Conservation (phyloP, 306 rosid genomes). For the Betula pendula region DNA sequence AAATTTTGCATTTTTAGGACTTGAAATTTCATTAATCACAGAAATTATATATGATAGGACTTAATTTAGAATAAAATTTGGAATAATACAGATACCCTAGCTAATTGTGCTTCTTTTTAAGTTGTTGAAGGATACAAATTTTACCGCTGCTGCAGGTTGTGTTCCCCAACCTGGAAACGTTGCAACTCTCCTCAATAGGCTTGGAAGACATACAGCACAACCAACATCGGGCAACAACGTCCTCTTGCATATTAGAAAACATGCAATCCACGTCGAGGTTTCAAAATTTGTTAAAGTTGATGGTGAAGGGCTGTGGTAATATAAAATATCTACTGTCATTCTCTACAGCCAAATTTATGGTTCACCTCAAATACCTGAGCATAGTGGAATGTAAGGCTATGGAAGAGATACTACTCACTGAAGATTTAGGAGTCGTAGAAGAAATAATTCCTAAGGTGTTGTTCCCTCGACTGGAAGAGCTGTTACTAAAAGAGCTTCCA, state of each 20-base stretch:
- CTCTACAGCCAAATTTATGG: background rate
- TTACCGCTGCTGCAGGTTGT: background rate
- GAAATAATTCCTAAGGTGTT: background rate
- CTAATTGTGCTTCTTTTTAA: too few relatives aligned
- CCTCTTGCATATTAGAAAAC: background rate
- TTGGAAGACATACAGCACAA: background rate
- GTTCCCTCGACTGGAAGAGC: background rate
- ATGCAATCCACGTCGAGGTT: too few relatives aligned
- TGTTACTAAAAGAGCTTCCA: background rate
- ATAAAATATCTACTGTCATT: too few relatives aligned
- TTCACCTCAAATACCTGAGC: background rate
- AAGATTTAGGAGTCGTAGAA: background rate
- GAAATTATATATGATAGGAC: too few relatives aligned
- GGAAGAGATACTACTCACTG: background rate
- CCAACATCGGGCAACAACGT: background rate
- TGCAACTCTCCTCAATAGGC: background rate
- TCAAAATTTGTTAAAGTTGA: too few relatives aligned
- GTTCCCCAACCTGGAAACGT: background rate
- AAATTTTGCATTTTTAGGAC: too few relatives aligned
- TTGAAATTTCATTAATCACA: too few relatives aligned
- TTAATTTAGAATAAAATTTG: too few relatives aligned
- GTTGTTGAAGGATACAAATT: too few relatives aligned
- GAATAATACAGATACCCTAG: too few relatives aligned
- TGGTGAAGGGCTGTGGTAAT: too few relatives aligned
- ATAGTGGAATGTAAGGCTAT: accelerated